Evolutionary conservation across 352 stramenopile species (phyloP).

Genomic region (Phytophthora niederhauseri): DNA sequence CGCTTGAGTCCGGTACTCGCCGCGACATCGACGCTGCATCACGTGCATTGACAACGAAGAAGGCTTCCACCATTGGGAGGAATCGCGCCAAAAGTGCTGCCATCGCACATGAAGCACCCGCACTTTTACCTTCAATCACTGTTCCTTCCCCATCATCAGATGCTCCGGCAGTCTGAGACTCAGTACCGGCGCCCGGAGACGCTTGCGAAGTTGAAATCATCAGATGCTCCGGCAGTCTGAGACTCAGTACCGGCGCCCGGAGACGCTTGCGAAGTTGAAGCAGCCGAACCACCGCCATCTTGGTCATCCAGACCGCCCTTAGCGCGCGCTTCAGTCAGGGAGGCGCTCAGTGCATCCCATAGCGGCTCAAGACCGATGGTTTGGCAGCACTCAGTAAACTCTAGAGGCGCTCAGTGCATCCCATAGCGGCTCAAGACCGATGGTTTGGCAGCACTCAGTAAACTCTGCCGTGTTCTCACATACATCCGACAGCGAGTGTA

Average conservation of each 20-base stretch:
- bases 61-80: conserved; percentile 97
- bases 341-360: conserved; percentile 79
- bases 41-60: conserved; percentile 98
- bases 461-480: conserved; percentile 75
- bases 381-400: conserved; percentile 78
- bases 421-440: conserved; percentile 78
- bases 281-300: conserved; percentile 27
- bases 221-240: conserved; percentile 33
- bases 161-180: conserved; percentile 19
- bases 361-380: conserved; percentile 71
- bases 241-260: conserved; percentile 34
- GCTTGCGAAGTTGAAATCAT: conserved; percentile 44
- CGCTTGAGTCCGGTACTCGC: conserved; percentile 68
- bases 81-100: conserved; percentile 96
- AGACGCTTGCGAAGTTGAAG: conserved; percentile 35
- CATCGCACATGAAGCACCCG: conserved; percentile 89
- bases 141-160: conserved; percentile 79
- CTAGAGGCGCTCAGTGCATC: conserved; percentile 72
- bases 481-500: conserved; percentile 95
- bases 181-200: conserved; percentile 47
- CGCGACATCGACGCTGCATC: conserved; percentile 83
- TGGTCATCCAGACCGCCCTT: conserved; percentile 75
- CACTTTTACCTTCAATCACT: conserved; percentile 90
- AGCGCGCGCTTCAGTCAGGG: conserved; percentile 78
- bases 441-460: conserved; percentile 69